Percentiles rank a stretch among this genome's conserved stretches.
Conservation (phyloP, 345 rosid species). For the Syzygium aqueum region DNA sequence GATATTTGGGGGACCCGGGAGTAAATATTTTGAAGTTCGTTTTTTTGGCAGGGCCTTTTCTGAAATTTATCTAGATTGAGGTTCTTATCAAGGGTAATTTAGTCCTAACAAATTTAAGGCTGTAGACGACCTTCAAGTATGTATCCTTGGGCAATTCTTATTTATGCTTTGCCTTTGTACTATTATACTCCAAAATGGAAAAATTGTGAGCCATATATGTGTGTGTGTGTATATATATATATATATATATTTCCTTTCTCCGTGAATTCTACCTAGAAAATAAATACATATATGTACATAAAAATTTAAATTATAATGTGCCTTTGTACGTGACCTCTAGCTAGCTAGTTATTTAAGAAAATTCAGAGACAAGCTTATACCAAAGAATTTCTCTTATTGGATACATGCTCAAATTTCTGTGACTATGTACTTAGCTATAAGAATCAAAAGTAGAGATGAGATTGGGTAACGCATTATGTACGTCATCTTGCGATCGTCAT, state of each 20-base stretch:
- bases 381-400: neutral
- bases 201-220: neutral
- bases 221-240: no score
- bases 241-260: neutral
- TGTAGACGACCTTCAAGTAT: neutral
- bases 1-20: neutral
- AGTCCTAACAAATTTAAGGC: neutral
- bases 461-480: neutral
- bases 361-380: neutral
- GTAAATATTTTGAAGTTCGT: neutral
- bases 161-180: neutral
- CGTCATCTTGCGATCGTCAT: neutral
- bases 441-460: neutral
- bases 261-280: neutral
- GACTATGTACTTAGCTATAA: neutral
- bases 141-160: neutral
- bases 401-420: neutral
- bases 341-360: neutral
- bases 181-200: neutral
- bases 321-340: neutral
- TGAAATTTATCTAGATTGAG: neutral
- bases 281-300: neutral
- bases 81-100: neutral
- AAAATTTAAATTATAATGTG: neutral
- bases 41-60: neutral